Percentiles rank a stretch among this genome's conserved stretches.
Evolutionary conservation across 1,139 yeast genomes (phyloP).

Genomic region (Sugiyamaella xylanicola): DNA sequence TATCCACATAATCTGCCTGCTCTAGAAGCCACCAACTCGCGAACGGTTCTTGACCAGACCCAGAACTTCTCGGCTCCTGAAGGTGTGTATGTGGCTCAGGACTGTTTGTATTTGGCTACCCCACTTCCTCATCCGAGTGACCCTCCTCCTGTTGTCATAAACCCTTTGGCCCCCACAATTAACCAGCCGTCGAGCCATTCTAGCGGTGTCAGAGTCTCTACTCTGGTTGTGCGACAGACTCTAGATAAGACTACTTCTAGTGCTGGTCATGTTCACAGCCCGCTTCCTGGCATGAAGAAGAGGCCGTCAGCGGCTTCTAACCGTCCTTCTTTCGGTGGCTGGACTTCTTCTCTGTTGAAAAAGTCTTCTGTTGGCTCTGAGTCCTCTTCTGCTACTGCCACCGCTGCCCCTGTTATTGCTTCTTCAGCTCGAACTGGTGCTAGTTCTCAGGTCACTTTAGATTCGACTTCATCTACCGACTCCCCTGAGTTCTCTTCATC

Average conservation of each 20-base stretch:
- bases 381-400: slow-evolving; percentile 10
- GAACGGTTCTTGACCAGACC: slow-evolving; percentile 29
- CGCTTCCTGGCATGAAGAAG: background rate
- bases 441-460: slow-evolving; percentile 14
- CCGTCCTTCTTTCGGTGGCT: slow-evolving; percentile 19
- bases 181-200: slow-evolving; percentile 36
- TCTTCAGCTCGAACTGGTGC: background rate
- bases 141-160: slow-evolving; percentile 40
- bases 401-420: slow-evolving; percentile 12
- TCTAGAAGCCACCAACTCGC: slow-evolving; percentile 37
- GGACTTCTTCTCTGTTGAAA: slow-evolving; percentile 15
- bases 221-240: slow-evolving; percentile 12
- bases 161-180: slow-evolving; percentile 43
- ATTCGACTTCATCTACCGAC: slow-evolving; percentile 8
- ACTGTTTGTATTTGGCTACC: slow-evolving; percentile 40
- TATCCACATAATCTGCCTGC: slow-evolving; percentile 28
- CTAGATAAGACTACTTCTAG: background rate
- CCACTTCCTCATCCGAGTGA: slow-evolving; percentile 45
- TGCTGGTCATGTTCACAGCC: background rate
- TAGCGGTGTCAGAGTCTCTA: slow-evolving; percentile 35
- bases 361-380: slow-evolving; percentile 10
- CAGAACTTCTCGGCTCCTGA: slow-evolving; percentile 37
- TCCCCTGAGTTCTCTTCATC: slow-evolving; percentile 9
- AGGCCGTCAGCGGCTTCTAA: slow-evolving; percentile 9
- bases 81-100: slow-evolving; percentile 39